Conservation (phyloP, 306 rosid species). For the Ormosia semicastrata region DNA sequence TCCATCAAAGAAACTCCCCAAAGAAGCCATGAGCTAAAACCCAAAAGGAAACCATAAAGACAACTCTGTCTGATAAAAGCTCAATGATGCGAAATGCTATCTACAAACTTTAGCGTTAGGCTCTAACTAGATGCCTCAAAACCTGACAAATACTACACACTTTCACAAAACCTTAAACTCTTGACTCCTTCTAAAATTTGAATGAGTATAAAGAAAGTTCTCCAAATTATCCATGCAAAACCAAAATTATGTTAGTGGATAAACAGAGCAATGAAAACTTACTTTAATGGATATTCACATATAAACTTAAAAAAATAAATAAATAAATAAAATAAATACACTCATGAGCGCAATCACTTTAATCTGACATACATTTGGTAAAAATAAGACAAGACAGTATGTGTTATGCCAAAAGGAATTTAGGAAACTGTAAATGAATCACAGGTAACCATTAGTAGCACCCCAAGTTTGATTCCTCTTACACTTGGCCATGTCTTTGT, state of each 20-base stretch:
- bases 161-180: not conserved
- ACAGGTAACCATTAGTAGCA: not conserved
- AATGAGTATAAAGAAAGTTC: not conserved
- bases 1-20: no score
- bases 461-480: not conserved
- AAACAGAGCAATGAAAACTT: not conserved
- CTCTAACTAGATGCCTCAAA: not conserved
- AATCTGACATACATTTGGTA: not conserved
- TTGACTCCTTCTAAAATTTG: not conserved
- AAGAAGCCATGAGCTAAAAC: no score
- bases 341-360: not conserved
- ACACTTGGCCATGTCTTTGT: not conserved
- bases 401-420: not conserved
- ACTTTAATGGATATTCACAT: not conserved
- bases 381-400: not conserved
- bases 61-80: no score
- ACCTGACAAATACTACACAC: not conserved
- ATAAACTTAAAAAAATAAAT: not conserved
- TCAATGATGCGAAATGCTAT: no score
- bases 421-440: not conserved
- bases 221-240: not conserved
- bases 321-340: no score
- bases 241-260: not conserved
- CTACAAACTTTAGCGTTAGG: no score
- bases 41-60: no score